Percentiles rank a stretch among this genome's conserved stretches.
These are phyloP conservation scores for Spergularia bocconei DNA, from an alignment of 148 eudicot species.

Conservation along the genomic window DNA sequence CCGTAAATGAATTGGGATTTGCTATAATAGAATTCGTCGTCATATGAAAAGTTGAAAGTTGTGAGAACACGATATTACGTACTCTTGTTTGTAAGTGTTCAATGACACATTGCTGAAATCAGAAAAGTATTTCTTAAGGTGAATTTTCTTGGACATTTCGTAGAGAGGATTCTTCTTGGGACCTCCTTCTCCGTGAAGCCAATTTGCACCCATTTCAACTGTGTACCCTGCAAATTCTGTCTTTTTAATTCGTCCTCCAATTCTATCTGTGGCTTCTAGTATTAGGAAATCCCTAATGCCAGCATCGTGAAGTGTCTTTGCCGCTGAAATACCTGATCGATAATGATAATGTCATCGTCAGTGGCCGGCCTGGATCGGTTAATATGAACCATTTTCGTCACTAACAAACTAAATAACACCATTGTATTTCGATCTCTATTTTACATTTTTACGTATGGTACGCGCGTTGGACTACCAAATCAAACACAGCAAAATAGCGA, in stretches of 20 bases:
- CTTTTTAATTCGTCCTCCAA: slow-evolving; percentile 35
- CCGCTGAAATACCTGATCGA: slow-evolving; percentile 36
- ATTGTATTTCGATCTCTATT: too few species aligned
- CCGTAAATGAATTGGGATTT: too few species aligned
- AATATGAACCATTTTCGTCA: too few species aligned
- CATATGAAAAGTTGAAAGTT: too few species aligned
- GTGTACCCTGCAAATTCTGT: slow-evolving; percentile 28
- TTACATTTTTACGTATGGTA: too few species aligned
- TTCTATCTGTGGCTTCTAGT: slow-evolving; percentile 33
- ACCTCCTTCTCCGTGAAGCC: slow-evolving; percentile 39
- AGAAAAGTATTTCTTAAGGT: slow-evolving; percentile 28
- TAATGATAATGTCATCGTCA: too few species aligned
- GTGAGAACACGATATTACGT: too few species aligned
- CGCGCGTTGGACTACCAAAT: too few species aligned
- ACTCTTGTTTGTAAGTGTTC: slow-evolving; percentile 35
- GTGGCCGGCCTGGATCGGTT: too few species aligned
- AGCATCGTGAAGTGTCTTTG: slow-evolving; percentile 24
- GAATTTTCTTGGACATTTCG: slow-evolving; percentile 34
- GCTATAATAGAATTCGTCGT: too few species aligned
- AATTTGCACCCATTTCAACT: slow-evolving; percentile 39
- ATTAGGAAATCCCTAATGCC: slow-evolving; percentile 30
- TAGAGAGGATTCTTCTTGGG: slow-evolving; percentile 29
- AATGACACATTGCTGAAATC: slow-evolving; percentile 27
- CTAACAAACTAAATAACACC: too few species aligned
- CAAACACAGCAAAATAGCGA: too few species aligned